phyloP scores from a whole-genome alignment of 2,329 filamentous ascomycete species.

The Penicillium nordicum region DNA sequence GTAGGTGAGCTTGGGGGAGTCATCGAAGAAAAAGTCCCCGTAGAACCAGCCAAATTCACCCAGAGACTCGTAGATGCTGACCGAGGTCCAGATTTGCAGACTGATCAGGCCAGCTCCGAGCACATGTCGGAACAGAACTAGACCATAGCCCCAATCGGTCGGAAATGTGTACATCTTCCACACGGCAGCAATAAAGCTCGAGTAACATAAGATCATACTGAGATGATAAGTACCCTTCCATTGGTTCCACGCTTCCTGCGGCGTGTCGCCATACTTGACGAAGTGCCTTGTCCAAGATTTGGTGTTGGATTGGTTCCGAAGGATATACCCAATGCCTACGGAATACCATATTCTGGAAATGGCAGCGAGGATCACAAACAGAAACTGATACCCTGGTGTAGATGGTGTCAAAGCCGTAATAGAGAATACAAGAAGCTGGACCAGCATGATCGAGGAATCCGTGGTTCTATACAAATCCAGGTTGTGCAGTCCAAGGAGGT shows the following conservation, averaged over 20 bases:
- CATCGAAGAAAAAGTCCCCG: constrained; percentile 96
- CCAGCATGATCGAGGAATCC: constrained; percentile 74
- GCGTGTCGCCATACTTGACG: constrained; percentile 89
- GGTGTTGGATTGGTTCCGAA: constrained; percentile 79
- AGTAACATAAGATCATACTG: constrained; percentile 84
- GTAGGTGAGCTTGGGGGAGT: constrained; percentile 84
- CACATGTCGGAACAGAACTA: constrained; percentile 81
- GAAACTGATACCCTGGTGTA: constrained; percentile 67
- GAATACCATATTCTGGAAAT: constrained; percentile 90
- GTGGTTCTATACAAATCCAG: constrained; percentile 84
- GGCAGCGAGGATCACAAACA: constrained; percentile 78
- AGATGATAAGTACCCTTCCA: constrained; percentile 97
- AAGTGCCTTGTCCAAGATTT: constrained; percentile 98
- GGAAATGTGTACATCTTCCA: constrained; percentile 97
- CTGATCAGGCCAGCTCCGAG: constrained; percentile 75
- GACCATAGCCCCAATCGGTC: constrained; percentile 79
- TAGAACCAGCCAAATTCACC: constrained; percentile 99
- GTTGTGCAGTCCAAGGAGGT: constrained; percentile 77
- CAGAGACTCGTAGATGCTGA: constrained; percentile 90
- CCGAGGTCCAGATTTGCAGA: constrained; percentile 86
- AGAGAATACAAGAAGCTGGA: constrained; percentile 70
- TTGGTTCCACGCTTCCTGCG: constrained; percentile 90
- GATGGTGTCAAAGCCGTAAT: constrained; percentile 74
- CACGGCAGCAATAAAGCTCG: constrained; percentile 81
- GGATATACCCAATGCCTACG: constrained; percentile 77